Base-by-base conservation (phyloP, 1,284 basidiomycete genomes). In the Exobasidium rhododendri region DNA sequence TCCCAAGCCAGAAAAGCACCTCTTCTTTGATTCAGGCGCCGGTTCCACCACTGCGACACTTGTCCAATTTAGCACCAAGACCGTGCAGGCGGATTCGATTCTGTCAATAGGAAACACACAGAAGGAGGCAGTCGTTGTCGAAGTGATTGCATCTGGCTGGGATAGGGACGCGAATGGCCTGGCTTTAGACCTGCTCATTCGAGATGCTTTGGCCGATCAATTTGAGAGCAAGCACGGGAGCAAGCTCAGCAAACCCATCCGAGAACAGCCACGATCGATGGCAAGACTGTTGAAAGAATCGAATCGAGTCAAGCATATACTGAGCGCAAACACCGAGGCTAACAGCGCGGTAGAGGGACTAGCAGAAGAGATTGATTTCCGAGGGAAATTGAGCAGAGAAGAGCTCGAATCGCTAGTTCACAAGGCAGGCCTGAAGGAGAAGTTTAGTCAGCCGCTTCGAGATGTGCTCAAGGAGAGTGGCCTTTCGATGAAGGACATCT, bases 231-330 rank as follows among this genome's bases (percentile, higher is more conserved):
- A 84, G 70, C 85, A 83, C 77, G 74, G 59, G n/a, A n/a, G 58
- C 10, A 54, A 63, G 49, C 60, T 68, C 22, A 69, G 81, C 20
- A 66, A 74, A 6, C 70, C 74, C 10, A 64, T 81, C 28, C 64
- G 59, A 22, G 59, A 78, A 43, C 91, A 97, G 79, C 86, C 87
- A 75, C 85, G 88, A 63, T 93, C 90, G 0, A 89, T 97, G 88
- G 89, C 91, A 2, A 94, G 94, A 81, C 82, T 98, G 17, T 89
- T 90, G 85, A 93, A 92, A 80, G 96, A 98, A 81, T 92, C 94
- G 0, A 87, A 86, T 53, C 85, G 93, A 59, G 86, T 97, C 71
- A 99, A 97, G 83, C 85, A 89, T 22, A 89, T 98, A 70, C 83
- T 99, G 64, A 96, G 92, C 74, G 94, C 94, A 54, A 99, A 99